Evolutionary conservation across 2,329 filamentous ascomycete species (phyloP).

Genomic region (Penicillium vulpinum): DNA sequence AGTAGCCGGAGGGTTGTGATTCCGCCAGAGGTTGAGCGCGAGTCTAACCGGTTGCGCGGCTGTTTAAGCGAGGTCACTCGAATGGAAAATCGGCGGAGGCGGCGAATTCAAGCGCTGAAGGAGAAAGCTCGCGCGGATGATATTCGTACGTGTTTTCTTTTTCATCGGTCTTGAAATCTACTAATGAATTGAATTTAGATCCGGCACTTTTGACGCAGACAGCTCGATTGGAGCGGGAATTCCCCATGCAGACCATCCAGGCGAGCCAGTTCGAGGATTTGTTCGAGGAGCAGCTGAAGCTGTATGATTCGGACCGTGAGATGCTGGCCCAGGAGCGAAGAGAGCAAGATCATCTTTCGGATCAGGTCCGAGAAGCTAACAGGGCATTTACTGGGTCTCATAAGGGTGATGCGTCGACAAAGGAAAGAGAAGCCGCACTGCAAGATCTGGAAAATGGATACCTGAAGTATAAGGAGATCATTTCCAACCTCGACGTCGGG

Average conservation of each 20-base stretch:
- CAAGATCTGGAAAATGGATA: slow-evolving; percentile 90
- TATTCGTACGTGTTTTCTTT: slow-evolving; percentile 59
- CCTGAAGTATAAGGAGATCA: slow-evolving; percentile 93
- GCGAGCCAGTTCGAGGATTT: slow-evolving; percentile 89
- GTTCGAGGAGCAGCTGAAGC: slow-evolving; percentile 77
- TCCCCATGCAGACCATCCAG: slow-evolving; percentile 79
- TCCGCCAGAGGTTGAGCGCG: slow-evolving; percentile 75
- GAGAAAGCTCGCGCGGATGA: slow-evolving; percentile 84
- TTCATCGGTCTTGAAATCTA: background rate
- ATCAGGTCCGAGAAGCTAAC: slow-evolving; percentile 72
- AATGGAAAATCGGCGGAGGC: slow-evolving; percentile 75
- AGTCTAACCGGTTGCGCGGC: slow-evolving; percentile 73
- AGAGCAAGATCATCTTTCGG: slow-evolving; percentile 72
- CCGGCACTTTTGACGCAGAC: slow-evolving; percentile 80
- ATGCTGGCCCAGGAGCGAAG: slow-evolving; percentile 68
- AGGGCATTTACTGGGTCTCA: slow-evolving; percentile 73
- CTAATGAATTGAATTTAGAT: slow-evolving; percentile 44
- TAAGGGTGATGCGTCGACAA: slow-evolving; percentile 64
- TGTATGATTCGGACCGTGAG: slow-evolving; percentile 77
- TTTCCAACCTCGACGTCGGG: slow-evolving; percentile 85
- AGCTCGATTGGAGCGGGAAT: slow-evolving; percentile 78
- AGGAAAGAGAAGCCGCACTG: slow-evolving; percentile 79
- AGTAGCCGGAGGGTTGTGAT: slow-evolving; percentile 77
- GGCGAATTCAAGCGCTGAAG: slow-evolving; percentile 74
- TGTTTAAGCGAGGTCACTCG: slow-evolving; percentile 82